Percentiles rank a stretch among this genome's conserved stretches.
phyloP scores from a whole-genome alignment of 352 stramenopile genomes.

The Pilasporangium apinafurcum region DNA sequence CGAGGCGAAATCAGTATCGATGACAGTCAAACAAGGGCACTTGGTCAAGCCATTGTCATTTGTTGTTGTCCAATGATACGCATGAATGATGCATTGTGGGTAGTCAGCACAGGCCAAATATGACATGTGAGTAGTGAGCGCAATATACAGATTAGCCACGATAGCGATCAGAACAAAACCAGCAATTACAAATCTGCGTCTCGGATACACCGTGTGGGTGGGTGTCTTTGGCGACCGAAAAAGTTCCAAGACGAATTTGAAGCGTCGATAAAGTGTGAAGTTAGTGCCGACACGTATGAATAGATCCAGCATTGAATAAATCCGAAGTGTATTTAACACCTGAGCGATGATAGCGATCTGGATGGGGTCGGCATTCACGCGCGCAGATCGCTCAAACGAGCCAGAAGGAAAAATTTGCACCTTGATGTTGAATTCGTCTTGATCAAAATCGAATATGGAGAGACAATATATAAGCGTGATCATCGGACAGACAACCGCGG shows the following conservation, averaged over 20 bases:
- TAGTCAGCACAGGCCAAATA: constrained; percentile 2
- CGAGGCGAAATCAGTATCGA: constrained; percentile 1
- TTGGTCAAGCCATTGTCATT: constrained; percentile 4
- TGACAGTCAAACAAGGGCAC: constrained; percentile 5
- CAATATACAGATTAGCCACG: constrained; percentile 5
- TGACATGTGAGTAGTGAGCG: constrained; percentile 7
- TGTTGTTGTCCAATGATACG: constrained; percentile 3
- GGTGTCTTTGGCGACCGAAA: constrained; percentile 3
- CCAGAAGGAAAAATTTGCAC: constrained; percentile 16
- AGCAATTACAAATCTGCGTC: constrained; percentile 4
- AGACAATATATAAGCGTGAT: constrained; percentile 22
- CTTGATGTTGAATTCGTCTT: constrained; percentile 23
- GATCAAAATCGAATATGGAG: constrained; percentile 20
- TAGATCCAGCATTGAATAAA: constrained; percentile 10
- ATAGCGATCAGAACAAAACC: constrained; percentile 2
- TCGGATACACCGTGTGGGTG: constrained; percentile 2
- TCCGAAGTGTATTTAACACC: constrained; percentile 9
- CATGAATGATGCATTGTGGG: constrained; percentile 3
- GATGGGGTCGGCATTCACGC: constrained; percentile 14
- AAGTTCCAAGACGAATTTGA: constrained; percentile 5
- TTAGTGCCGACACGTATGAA: constrained; percentile 9
- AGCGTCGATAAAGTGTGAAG: constrained; percentile 5
- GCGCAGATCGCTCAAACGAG: constrained; percentile 18
- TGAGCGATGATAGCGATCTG: constrained; percentile 9
- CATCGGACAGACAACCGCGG: constrained; percentile 24